Conservation (phyloP, 2,329 filamentous ascomycete genomes). For the Botrytis cinerea region DNA sequence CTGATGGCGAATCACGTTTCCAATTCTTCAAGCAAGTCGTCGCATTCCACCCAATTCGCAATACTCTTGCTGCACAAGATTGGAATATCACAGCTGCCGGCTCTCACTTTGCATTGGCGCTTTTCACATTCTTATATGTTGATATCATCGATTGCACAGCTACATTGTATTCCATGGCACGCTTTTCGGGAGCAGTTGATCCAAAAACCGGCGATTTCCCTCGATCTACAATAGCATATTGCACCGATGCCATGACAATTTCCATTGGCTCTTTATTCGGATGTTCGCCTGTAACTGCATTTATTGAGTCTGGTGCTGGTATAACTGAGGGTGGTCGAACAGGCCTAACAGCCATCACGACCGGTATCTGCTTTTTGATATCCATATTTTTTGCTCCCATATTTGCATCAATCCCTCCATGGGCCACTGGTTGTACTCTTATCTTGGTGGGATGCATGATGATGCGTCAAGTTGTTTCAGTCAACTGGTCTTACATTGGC, state of each 20-base stretch:
- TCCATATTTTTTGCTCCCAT: constrained; percentile 76
- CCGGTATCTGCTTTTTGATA: constrained; percentile 69
- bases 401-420: constrained; percentile 75
- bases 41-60: constrained; percentile 68
- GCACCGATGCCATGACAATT: constrained; percentile 69
- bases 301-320: constrained; percentile 74
- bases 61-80: constrained; percentile 63
- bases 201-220: constrained; percentile 77
- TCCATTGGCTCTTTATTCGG: constrained; percentile 71
- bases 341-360: constrained; percentile 68
- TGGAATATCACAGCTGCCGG: constrained; percentile 58
- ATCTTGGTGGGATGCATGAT: constrained; percentile 76
- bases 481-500: constrained; percentile 77
- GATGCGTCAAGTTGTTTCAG: constrained; percentile 71
- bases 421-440: constrained; percentile 74
- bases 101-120: constrained; percentile 66
- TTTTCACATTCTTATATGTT: constrained; percentile 78
- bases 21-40: constrained; percentile 74
- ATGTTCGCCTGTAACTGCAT: constrained; percentile 70
- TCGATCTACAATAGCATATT: constrained; percentile 78
- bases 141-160: constrained; percentile 79
- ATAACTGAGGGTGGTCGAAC: constrained; percentile 75
- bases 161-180: constrained; percentile 79
- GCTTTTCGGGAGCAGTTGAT: constrained; percentile 68
- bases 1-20: constrained; percentile 64